Percentiles rank a stretch among this genome's conserved stretches.
These are phyloP conservation scores for Apiospora malaysiana DNA, from an alignment of 2,329 filamentous ascomycete species.

Conservation along the genomic window DNA sequence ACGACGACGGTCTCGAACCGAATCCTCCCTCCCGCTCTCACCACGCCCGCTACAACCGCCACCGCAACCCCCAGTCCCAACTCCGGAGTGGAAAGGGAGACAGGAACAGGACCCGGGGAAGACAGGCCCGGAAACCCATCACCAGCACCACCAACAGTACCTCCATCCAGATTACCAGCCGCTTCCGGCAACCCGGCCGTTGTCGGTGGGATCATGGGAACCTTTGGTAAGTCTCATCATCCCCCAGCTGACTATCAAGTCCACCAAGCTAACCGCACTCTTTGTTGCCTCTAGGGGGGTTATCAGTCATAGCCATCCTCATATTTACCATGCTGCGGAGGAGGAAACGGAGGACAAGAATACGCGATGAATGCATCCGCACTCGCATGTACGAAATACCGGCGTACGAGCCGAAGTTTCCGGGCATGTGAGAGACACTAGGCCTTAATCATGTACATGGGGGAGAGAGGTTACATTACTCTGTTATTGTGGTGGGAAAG, in stretches of 20 bases:
- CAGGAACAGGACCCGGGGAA: neutral
- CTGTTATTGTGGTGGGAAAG: neutral
- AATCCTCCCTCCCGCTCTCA: no score
- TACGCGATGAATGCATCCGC: neutral
- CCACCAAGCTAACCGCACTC: neutral
- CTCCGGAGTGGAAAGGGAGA: neutral
- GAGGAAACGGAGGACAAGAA: neutral
- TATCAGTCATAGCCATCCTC: neutral
- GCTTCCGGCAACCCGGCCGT: neutral
- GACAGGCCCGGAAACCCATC: neutral
- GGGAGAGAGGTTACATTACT: neutral
- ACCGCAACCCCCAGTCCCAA: neutral
- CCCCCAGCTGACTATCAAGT: neutral
- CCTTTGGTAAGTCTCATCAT: neutral
- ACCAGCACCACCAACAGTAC: neutral
- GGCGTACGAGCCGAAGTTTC: neutral
- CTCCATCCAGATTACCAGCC: neutral
- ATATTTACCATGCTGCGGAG: neutral
- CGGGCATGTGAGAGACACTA: neutral
- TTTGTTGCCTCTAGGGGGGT: neutral
- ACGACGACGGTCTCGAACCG: neutral
- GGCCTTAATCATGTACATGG: neutral
- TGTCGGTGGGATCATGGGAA: neutral
- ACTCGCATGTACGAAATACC: neutral
- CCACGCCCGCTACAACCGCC: neutral